phyloP scores from a whole-genome alignment of 78 protist species.

The Dictyostelium discoideum region DNA sequence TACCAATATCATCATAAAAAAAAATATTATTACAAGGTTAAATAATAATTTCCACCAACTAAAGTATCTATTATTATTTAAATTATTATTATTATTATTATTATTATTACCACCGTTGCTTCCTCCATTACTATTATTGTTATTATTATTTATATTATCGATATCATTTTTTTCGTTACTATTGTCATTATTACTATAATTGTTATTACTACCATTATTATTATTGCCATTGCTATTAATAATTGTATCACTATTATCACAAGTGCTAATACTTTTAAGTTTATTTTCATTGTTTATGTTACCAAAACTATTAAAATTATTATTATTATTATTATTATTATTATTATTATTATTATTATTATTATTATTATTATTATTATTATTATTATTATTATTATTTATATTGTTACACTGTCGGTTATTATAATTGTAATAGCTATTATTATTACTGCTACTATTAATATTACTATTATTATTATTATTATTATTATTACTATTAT shows the following conservation, averaged over 20 bases:
- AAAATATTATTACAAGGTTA: background rate
- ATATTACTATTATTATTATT: background rate
- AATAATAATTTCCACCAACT: background rate
- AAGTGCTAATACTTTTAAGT: background rate
- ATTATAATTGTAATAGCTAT: background rate
- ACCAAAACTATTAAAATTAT: too few relatives aligned
- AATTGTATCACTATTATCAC: background rate
- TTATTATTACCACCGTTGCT: background rate
- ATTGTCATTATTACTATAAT: background rate
- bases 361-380: background rate
- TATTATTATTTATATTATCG: background rate
- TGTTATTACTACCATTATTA: background rate
- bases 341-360: background rate
- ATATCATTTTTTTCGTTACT: background rate
- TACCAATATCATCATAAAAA: slow-evolving; percentile 2
- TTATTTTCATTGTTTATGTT: background rate
- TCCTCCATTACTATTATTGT: background rate
- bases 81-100: background rate
- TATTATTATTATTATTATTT: background rate
- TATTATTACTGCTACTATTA: background rate
- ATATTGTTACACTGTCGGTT: background rate
- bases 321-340: background rate
- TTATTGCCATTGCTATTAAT: background rate
- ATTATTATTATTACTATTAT: background rate
- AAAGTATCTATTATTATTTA: background rate